Evolutionary conservation across 352 stramenopile species (phyloP).

Genomic region (Globisporangium parvum): DNA sequence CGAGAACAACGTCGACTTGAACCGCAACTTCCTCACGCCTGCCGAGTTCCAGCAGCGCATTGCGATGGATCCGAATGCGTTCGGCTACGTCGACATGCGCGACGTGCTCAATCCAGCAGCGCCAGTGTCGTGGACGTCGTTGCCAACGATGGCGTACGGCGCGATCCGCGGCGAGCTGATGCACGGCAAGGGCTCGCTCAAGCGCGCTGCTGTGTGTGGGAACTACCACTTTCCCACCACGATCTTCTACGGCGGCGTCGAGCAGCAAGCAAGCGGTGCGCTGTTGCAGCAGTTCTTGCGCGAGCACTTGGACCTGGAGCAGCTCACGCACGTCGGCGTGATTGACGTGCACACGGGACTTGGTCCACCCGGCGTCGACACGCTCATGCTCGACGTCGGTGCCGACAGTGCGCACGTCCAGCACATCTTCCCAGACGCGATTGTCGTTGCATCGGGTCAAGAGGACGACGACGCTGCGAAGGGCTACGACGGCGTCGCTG

Average conservation of each 20-base stretch:
- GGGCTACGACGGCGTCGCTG: slow-evolving; percentile 46
- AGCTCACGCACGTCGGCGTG: slow-evolving; percentile 46
- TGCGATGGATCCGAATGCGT: slow-evolving; percentile 61
- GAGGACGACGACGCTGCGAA: slow-evolving; percentile 22
- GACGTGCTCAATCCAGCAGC: slow-evolving; percentile 64
- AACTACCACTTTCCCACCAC: slow-evolving; percentile 86
- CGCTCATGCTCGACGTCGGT: slow-evolving; percentile 40
- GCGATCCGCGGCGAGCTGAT: slow-evolving; percentile 1
- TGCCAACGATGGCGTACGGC: slow-evolving; percentile 27
- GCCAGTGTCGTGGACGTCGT: slow-evolving; percentile 24
- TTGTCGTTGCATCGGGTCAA: neutral
- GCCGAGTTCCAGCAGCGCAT: slow-evolving; percentile 42
- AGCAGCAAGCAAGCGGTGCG: slow-evolving; percentile 63
- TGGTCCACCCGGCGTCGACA: slow-evolving; percentile 59
- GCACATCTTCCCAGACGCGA: slow-evolving; percentile 13
- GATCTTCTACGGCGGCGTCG: slow-evolving; percentile 82
- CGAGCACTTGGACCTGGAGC: slow-evolving; percentile 36
- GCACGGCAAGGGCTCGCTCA: slow-evolving; percentile 29
- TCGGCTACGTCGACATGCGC: slow-evolving; percentile 71
- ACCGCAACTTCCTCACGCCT: slow-evolving; percentile 83
- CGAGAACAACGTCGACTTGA: slow-evolving; percentile 94
- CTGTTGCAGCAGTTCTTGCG: slow-evolving; percentile 57
- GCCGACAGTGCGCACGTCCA: slow-evolving; percentile 3
- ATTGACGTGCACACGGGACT: slow-evolving; percentile 94
- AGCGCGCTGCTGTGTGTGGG: slow-evolving; percentile 78